phyloP scores from a whole-genome alignment of 768 basidiomycete genomes.

The Xerocomus brunneocitrinus region DNA sequence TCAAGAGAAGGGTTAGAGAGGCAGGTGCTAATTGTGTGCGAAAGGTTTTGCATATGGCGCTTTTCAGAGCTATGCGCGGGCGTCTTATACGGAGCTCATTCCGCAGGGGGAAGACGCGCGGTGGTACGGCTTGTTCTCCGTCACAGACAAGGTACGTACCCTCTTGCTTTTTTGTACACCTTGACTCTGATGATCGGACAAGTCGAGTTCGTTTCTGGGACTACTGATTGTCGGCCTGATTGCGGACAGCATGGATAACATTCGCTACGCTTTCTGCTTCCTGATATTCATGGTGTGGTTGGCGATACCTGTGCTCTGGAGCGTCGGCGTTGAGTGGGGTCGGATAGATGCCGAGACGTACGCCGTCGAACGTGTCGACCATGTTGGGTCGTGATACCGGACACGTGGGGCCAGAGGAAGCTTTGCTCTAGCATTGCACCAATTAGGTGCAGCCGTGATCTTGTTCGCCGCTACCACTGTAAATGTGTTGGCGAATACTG shows the following conservation, averaged over 20 bases:
- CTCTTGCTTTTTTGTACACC: no score
- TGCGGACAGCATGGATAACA: slow-evolving; percentile 85
- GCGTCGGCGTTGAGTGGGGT: slow-evolving; percentile 63
- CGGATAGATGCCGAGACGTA: slow-evolving; percentile 18
- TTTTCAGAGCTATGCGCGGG: slow-evolving; percentile 86
- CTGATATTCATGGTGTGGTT: slow-evolving; percentile 76
- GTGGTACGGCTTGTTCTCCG: slow-evolving; percentile 82
- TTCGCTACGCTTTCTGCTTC: slow-evolving; percentile 89
- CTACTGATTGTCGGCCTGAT: slow-evolving; percentile 86
- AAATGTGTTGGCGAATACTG: no score
- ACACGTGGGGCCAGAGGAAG: no score
- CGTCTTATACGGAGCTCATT: slow-evolving; percentile 82
- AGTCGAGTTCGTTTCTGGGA: slow-evolving; percentile 91
- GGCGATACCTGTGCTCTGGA: slow-evolving; percentile 69
- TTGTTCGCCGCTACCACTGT: no score
- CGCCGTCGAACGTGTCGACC: slow-evolving; percentile 3
- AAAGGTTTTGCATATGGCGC: slow-evolving; percentile 76
- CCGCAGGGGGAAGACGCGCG: slow-evolving; percentile 87
- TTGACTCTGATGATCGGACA: not conserved
- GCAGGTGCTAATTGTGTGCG: not conserved
- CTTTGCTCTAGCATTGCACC: not conserved
- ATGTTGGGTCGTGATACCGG: not conserved
- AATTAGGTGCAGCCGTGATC: not conserved
- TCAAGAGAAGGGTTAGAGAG: no score
- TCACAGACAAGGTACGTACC: no score